Evolutionary conservation across 495 filamentous ascomycete species (phyloP), one percentile per base, ranked within the genome.

Genomic region (Penicillium canariense): DNA sequence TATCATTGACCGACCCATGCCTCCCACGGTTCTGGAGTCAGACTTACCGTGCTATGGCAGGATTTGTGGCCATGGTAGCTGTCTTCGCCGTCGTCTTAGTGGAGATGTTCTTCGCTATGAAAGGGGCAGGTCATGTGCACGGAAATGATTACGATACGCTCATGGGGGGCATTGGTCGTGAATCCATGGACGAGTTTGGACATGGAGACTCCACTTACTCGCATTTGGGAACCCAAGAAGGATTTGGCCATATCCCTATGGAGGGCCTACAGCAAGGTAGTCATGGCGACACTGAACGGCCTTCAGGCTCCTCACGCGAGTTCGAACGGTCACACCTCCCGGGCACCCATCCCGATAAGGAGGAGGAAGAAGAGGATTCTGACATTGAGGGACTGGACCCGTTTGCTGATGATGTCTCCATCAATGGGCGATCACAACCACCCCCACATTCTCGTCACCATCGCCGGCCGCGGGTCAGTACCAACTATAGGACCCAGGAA

Each of bases 1-100:
- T 80, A 34, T 93, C 89, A 7, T 76, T 95, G 28, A 89, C 86
- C 18, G 86, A 93, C 61, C 84, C 86, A 40, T 95, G 90, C 65
- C 84, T 95, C 1, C 88, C 90, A 27, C 65, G 70, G 17, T 83
- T 87, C 58, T 93, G 88, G 81, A 92, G 81, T 61, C 61, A 82
- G 39, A 78, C 79, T 23, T 95, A 90, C 66, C 81, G 78, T 22
- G 87, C 89, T 17, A 87, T 92, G 72, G 83, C 89, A 11, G 89
- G 89, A 0, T 76, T 90, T 35, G 78, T 94, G 40, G 88, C 88
- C 35, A 91, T 94, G 88, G 65, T 81, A 0, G 83, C 87, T 1
- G 88, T 89, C 18, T 77, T 95, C 48, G 77, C 84, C 15, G 88
- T 95, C 9, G 85, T 89, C 2, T 69, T 79, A 3, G 71, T 95